Base-by-base conservation (phyloP, 495 filamentous ascomycete species). In the Penicillium argentinense region DNA sequence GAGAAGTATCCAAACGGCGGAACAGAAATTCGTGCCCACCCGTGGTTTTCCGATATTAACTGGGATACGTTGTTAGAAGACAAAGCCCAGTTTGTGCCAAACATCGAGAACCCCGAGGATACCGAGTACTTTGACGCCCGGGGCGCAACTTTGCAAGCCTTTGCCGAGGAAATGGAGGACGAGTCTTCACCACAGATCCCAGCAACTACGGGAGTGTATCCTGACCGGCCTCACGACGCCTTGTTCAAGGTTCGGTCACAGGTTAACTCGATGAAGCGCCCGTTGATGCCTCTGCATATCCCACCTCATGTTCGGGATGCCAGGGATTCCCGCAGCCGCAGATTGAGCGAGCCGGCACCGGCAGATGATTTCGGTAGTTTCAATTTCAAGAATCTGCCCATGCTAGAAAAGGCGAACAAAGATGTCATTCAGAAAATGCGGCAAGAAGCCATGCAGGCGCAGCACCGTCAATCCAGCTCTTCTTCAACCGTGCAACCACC, bases 391-490 rank as follows among this genome's bases (percentile, higher is more conserved):
- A 98, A 98, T 56, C 75, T 98, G 24, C 89, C 93, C 1, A 92
- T 97, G 44, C 77, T 98, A 14, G 92, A 97, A 61, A 97, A 96
- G 63, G 93, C 95, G 27, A 98, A 98, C 63, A 97, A 97, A 60
- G 95, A 98, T 62, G 89, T 97, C 30, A 93, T 98, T 27, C 91
- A 97, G 58, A 96, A 96, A 58, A 76, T 98, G 45, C 81, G 91
- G 8, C 88, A 89, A 19, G 92, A 97, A 60, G 91, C 89, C 23
- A 72, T 91, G 62, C 86, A 87, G 28, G 75, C 76, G 13, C 84
- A 87, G 54, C 69, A 74, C 39, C 64, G 72, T 18, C 69, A 72
- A 39, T 49, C 59, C 2, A 39, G 45, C 3, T 51, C 57, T 3
- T 54, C 57, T 2, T 57, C 62, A 1, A 41, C 59, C 21, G 45